Conservation (phyloP, 495 filamentous ascomycete species). For the Wilcoxina mikolae region DNA sequence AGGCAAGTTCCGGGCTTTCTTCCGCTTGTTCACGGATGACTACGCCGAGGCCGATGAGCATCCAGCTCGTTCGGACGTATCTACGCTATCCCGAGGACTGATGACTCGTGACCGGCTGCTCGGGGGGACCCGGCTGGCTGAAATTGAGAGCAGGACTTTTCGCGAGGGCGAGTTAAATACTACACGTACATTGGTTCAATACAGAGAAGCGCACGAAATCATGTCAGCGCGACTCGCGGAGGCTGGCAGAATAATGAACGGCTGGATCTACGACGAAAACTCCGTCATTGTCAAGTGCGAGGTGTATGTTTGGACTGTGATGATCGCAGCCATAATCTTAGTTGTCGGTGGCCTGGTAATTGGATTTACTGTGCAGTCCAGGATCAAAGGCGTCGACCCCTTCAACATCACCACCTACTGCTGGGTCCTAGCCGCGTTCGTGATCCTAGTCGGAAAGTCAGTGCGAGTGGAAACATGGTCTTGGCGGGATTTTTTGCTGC, state of each 20-base stretch:
- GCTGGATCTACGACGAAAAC: slow-evolving; percentile 15
- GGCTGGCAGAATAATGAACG: slow-evolving; percentile 6
- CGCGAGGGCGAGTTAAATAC: background rate
- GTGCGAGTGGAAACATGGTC: slow-evolving; percentile 29
- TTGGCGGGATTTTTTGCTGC: slow-evolving; percentile 29
- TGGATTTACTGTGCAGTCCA: slow-evolving; percentile 16
- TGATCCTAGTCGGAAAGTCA: slow-evolving; percentile 27
- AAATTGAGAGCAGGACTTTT: background rate
- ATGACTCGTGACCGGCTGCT: slow-evolving; percentile 1
- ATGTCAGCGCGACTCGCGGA: background rate
- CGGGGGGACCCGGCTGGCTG: background rate
- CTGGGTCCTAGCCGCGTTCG: slow-evolving; percentile 29
- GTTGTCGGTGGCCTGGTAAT: slow-evolving; percentile 15
- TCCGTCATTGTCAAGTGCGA: slow-evolving; percentile 14
- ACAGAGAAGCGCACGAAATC: background rate
- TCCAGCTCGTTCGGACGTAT: background rate
- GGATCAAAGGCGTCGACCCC: slow-evolving; percentile 30
- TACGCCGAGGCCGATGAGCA: background rate
- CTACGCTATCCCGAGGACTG: background rate
- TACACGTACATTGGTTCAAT: background rate
- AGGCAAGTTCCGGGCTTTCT: slow-evolving; percentile 8
- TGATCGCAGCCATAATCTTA: slow-evolving; percentile 7
- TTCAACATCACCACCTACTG: slow-evolving; percentile 30
- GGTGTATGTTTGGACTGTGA: slow-evolving; percentile 16
- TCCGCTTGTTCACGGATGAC: slow-evolving; percentile 5